Evolutionary conservation across 2,329 filamentous ascomycete species (phyloP).

Genomic region (Cytospora leucostoma): DNA sequence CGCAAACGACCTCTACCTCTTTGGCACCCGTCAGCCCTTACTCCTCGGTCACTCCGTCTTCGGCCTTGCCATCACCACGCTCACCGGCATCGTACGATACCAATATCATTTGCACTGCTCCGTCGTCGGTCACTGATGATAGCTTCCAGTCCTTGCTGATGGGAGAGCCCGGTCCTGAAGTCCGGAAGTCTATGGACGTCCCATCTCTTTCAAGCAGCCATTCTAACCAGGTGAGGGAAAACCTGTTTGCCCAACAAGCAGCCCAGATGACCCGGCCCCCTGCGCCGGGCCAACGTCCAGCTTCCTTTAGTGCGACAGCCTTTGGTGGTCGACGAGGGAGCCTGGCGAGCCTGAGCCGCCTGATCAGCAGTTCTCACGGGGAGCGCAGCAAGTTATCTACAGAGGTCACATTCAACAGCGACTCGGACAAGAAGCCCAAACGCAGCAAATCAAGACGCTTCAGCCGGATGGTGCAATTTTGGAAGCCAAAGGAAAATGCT

Average conservation of each 20-base stretch:
- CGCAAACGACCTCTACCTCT: slow-evolving; percentile 37
- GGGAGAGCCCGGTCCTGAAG: slow-evolving; percentile 72
- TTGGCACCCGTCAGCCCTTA: slow-evolving; percentile 63
- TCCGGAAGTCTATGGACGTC: slow-evolving; percentile 69
- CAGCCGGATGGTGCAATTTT: slow-evolving; percentile 77
- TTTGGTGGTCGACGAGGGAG: slow-evolving; percentile 74
- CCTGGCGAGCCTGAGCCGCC: slow-evolving; percentile 72
- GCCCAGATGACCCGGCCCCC: slow-evolving; percentile 52
- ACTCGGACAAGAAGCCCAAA: slow-evolving; percentile 58
- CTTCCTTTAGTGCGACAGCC: slow-evolving; percentile 61
- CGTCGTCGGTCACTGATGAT: slow-evolving; percentile 72
- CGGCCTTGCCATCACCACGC: slow-evolving; percentile 71
- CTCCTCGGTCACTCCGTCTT: slow-evolving; percentile 59
- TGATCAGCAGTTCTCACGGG: slow-evolving; percentile 74
- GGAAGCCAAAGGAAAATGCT: slow-evolving; percentile 60
- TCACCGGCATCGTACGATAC: slow-evolving; percentile 70
- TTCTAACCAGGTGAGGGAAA: slow-evolving; percentile 75
- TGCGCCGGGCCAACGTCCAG: slow-evolving; percentile 58
- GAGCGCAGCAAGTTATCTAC: slow-evolving; percentile 75
- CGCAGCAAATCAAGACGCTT: slow-evolving; percentile 68
- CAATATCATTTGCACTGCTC: slow-evolving; percentile 72
- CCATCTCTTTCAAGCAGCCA: slow-evolving; percentile 75
- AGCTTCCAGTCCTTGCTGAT: slow-evolving; percentile 71
- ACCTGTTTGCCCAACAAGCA: slow-evolving; percentile 48
- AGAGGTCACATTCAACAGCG: slow-evolving; percentile 60